Evolutionary conservation across 2,329 filamentous ascomycete species (phyloP), one percentile per base, ranked within the genome.

Genomic region (Claviceps purpurea): DNA sequence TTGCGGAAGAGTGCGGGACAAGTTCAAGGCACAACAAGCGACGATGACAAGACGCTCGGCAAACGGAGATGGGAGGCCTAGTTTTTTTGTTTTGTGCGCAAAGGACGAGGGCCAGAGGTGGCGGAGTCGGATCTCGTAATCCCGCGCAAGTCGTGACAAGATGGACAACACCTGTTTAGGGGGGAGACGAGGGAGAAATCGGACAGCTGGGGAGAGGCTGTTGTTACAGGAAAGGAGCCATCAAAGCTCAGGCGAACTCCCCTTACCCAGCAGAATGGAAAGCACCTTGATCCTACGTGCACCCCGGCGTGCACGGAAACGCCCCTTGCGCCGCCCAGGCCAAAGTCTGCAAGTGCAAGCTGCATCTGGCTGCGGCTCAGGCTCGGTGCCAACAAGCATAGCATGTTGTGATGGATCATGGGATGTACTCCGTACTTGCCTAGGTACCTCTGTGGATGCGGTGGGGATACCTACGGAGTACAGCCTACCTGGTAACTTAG

Each of bases 211-310:
- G 62, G 61, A 61, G 65, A 68, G 64, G 63, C 63, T 57, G 59
- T 62, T 62, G 64, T 64, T 67, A 65, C 65, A 67, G 62, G 63
- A 68, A 67, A 61, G 63, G 68, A 30, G 30, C 64, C 63, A 68
- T 62, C 65, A 62, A 58, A 61, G 59, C 64, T 66, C 61, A 58
- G 58, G 56, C 60, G 64, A 70, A 71, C 68, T 71, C 61, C 63
- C 68, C 68, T 71, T 60, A 71, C 68, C 68, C 68, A 71, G 62
- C 63, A 64, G 56, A 64, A 65, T 62, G 47, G 61, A 62, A 61
- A 66, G 62, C 50, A 52, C 50, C 30, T 30, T 67, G 20, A 52
- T 40, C 3, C 53, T 67, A 66, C 20, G 44, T 10, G 13, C 59
- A 67, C 64, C 58, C 58, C 49, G 59, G 61, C 48, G 62, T 64